These are phyloP conservation scores for Leccinellum rugosiceps DNA, from an alignment of 768 basidiomycete genomes.

Conservation along the genomic window DNA sequence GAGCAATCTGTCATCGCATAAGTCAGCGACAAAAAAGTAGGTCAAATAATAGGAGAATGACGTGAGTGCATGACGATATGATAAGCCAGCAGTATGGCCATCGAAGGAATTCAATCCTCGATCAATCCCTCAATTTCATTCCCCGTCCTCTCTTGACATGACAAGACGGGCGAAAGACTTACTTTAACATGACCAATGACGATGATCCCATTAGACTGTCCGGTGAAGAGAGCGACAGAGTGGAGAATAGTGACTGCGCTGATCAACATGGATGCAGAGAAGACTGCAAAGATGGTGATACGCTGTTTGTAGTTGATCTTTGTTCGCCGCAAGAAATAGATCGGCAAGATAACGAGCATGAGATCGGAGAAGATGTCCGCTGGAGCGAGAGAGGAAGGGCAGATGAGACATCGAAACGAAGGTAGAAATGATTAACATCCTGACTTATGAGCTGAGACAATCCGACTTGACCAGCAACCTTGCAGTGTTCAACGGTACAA, in stretches of 20 bases:
- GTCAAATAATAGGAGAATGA: too few relatives aligned
- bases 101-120: background rate
- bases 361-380: constrained; percentile 21
- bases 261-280: constrained; percentile 19
- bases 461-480: background rate
- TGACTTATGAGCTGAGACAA: constrained; percentile 23
- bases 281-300: constrained; percentile 17
- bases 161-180: constrained; percentile 1
- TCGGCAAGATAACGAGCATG: constrained; percentile 15
- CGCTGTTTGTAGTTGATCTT: constrained; percentile 10
- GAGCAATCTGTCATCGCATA: constrained; percentile 12
- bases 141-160: background rate
- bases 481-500: constrained; percentile 6
- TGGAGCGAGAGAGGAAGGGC: background rate
- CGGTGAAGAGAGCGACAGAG: constrained; percentile 6
- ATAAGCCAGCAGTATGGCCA: background rate
- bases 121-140: background rate
- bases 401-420: background rate
- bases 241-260: constrained; percentile 20
- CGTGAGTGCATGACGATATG: too few relatives aligned
- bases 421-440: background rate
- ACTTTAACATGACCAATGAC: constrained; percentile 25
- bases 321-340: constrained; percentile 9
- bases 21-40: background rate
- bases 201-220: background rate